A percentile compares a stretch with the other conserved stretches of the same genome.
Evolutionary conservation across 2,329 filamentous ascomycete species (phyloP).

Genomic region (Hysterium pulicare): DNA sequence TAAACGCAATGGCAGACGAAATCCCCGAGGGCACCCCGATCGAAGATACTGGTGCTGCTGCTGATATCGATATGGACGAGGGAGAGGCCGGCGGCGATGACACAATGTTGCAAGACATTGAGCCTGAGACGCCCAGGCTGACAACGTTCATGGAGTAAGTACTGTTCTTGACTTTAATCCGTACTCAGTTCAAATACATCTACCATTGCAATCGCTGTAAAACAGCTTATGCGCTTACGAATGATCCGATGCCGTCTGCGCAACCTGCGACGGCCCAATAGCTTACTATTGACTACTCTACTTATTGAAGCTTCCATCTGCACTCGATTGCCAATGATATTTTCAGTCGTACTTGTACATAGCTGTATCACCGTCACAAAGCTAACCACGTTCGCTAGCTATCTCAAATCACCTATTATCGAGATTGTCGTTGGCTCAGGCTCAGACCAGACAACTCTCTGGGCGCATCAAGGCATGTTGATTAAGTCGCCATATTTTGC

Average conservation of each 20-base stretch:
- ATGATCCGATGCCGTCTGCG: too few relatives aligned
- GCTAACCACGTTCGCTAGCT: constrained; percentile 25
- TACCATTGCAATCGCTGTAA: not conserved
- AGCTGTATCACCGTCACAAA: not conserved
- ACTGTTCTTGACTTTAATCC: too few relatives aligned
- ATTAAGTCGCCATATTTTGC: constrained; percentile 71
- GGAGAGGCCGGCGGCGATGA: constrained; percentile 26
- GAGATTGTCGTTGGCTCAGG: constrained; percentile 48
- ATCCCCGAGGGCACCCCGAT: constrained; percentile 17
- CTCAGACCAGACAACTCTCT: constrained; percentile 61
- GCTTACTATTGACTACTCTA: too few relatives aligned
- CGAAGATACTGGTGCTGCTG: constrained; percentile 28
- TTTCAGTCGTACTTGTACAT: too few relatives aligned
- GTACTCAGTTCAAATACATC: not conserved
- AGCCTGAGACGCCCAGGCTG: constrained; percentile 40
- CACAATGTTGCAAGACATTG: constrained; percentile 41
- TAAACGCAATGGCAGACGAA: constrained; percentile 13
- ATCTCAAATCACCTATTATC: constrained; percentile 48
- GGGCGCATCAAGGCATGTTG: constrained; percentile 77
- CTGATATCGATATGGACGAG: constrained; percentile 51
- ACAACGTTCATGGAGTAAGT: constrained; percentile 47
- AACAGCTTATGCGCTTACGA: not conserved
- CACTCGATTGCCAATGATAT: too few relatives aligned
- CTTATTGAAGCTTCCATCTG: too few relatives aligned
- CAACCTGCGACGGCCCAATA: too few relatives aligned